A percentile compares a stretch with the other conserved stretches of the same genome.
phyloP scores from a whole-genome alignment of 345 rosid genomes.

The Crucihimalaya himalaica region DNA sequence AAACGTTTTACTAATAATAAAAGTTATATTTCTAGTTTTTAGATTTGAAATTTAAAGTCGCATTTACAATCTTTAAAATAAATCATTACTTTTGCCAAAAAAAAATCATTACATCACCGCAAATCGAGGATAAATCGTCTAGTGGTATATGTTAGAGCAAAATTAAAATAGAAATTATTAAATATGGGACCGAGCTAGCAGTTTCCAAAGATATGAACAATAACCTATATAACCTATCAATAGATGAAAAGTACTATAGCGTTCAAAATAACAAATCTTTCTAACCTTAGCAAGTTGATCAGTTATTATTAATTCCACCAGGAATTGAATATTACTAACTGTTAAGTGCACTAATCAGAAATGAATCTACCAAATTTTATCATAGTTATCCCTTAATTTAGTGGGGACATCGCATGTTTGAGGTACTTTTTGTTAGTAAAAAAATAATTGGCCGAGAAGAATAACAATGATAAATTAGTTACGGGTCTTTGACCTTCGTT shows the following conservation, averaged over 20 bases:
- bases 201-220: conserved; percentile 6
- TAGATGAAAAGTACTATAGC: conserved; percentile 9
- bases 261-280: background rate
- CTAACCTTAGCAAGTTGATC: conserved; percentile 34
- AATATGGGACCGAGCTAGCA: background rate
- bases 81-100: background rate
- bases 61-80: background rate
- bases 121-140: background rate
- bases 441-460: background rate
- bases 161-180: background rate
- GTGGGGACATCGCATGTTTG: conserved; percentile 31
- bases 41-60: background rate
- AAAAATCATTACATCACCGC: background rate
- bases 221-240: background rate
- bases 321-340: conserved; percentile 19
- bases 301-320: conserved; percentile 23
- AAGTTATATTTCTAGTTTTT: background rate
- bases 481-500: conserved; percentile 8
- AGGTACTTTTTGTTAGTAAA: background rate
- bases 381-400: conserved; percentile 25
- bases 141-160: background rate
- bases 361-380: conserved; percentile 16
- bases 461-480: background rate
- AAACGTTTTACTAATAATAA: background rate
- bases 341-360: conserved; percentile 20